phyloP scores from a whole-genome alignment of 108 stramenopile genomes.

The Parmales sp. region DNA sequence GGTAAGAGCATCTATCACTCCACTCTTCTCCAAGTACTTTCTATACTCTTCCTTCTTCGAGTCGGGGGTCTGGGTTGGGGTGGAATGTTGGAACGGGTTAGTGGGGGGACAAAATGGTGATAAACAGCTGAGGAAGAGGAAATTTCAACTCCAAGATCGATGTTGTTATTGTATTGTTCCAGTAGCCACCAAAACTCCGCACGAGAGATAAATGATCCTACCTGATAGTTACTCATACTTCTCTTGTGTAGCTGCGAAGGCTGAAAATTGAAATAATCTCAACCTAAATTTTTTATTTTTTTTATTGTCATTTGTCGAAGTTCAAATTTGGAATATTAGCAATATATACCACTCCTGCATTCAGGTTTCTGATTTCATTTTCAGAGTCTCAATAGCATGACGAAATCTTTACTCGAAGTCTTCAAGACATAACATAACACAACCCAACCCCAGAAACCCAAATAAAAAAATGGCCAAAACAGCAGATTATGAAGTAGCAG shows the following conservation, averaged over 20 bases:
- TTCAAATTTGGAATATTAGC: not conserved
- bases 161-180: too few species aligned
- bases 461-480: not conserved
- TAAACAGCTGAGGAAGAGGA: too few species aligned
- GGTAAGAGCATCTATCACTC: slow-evolving; percentile 85
- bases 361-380: not conserved
- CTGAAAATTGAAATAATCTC: not conserved
- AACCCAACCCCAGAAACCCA: not conserved
- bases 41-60: slow-evolving; percentile 92
- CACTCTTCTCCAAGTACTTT: slow-evolving; percentile 85
- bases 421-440: not conserved
- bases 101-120: too few species aligned
- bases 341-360: not conserved
- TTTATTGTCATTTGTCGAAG: not conserved
- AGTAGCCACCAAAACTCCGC: too few species aligned
- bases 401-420: not conserved
- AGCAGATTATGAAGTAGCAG: not conserved
- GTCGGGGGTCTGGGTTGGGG: slow-evolving; percentile 62
- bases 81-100: too few species aligned
- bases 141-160: too few species aligned
- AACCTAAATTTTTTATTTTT: not conserved
- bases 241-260: not conserved
- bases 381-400: not conserved
- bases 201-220: too few species aligned
- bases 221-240: too few species aligned